These are phyloP conservation scores for Rhizopogon hawkerae DNA, from an alignment of 1,284 basidiomycete genomes.

Conservation along the genomic window DNA sequence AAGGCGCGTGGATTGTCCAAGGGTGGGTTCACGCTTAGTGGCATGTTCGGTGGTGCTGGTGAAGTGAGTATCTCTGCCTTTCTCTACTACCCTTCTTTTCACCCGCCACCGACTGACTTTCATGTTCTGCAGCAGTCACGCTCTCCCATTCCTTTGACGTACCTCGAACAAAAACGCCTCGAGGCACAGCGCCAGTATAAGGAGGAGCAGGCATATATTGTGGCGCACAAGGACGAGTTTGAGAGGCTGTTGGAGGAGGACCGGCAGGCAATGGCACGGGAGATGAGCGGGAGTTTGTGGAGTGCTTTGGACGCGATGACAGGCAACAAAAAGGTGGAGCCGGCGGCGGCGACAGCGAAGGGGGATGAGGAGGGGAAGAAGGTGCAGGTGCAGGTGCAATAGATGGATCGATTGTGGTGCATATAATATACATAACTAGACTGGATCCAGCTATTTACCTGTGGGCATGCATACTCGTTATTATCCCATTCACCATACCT, in stretches of 20 bases:
- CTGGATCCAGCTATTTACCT: not conserved
- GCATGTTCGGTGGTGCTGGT: conserved; percentile 20
- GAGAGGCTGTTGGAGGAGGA: conserved; percentile 77
- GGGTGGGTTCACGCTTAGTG: conserved; percentile 48
- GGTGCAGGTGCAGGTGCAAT: conserved; percentile 2
- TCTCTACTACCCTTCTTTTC: conserved; percentile 5
- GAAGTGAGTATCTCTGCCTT: conserved; percentile 13
- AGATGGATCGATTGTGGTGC: not conserved
- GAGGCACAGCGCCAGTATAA: conserved; percentile 80
- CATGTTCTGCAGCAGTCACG: conserved; percentile 22
- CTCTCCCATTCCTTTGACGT: conserved; percentile 61
- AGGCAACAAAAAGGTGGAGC: conserved; percentile 33
- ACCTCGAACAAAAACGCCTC: conserved; percentile 83
- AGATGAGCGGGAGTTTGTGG: conserved; percentile 43
- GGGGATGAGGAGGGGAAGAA: conserved; percentile 9
- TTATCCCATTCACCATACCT: not conserved
- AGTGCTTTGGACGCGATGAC: conserved; percentile 31
- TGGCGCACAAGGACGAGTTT: conserved; percentile 74
- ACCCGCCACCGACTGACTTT: conserved; percentile 2
- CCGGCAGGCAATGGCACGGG: conserved; percentile 64
- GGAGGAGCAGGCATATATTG: conserved; percentile 85
- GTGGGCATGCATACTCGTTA: not conserved
- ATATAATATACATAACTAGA: not conserved
- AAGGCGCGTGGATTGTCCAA: conserved; percentile 42
- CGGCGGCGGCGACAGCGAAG: not conserved